phyloP scores from a whole-genome alignment of 2,329 filamentous ascomycete species.

The Phaeomoniella chlamydospora region DNA sequence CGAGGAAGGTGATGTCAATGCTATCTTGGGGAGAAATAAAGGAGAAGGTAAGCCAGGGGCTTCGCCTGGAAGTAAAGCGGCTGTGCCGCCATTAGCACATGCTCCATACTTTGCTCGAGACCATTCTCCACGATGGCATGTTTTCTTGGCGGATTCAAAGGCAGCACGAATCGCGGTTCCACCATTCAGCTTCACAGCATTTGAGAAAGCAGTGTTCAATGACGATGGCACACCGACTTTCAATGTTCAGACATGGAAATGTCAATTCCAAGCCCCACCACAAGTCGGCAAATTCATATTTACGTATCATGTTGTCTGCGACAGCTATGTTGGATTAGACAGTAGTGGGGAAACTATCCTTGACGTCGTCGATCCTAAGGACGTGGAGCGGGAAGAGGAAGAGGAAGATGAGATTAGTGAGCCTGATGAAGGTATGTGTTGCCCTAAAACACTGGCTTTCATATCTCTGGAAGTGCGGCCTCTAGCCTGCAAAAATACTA shows the following conservation, averaged over 20 bases:
- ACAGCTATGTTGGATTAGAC: constrained; percentile 91
- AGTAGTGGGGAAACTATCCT: constrained; percentile 82
- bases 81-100: constrained; percentile 73
- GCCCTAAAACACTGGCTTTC: constrained; percentile 1
- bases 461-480: constrained; percentile 3
- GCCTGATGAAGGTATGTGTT: constrained; percentile 77
- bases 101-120: constrained; percentile 85
- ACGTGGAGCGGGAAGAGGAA: constrained; percentile 57
- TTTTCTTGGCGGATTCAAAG: constrained; percentile 88
- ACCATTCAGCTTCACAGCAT: constrained; percentile 85
- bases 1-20: constrained; percentile 81
- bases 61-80: constrained; percentile 38
- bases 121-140: constrained; percentile 80
- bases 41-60: constrained; percentile 38
- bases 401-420: constrained; percentile 94
- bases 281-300: constrained; percentile 90
- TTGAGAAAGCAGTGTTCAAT: constrained; percentile 78
- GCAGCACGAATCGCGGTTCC: constrained; percentile 93
- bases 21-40: constrained; percentile 62
- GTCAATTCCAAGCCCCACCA: constrained; percentile 89
- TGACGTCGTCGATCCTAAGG: constrained; percentile 75
- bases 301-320: constrained; percentile 82
- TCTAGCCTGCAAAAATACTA: too few species aligned
- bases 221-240: constrained; percentile 70
- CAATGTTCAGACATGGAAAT: constrained; percentile 90